Evolutionary conservation across 2,329 filamentous ascomycete species (phyloP), one percentile per base, ranked within the genome.

Genomic region (Pezicula radicicola): DNA sequence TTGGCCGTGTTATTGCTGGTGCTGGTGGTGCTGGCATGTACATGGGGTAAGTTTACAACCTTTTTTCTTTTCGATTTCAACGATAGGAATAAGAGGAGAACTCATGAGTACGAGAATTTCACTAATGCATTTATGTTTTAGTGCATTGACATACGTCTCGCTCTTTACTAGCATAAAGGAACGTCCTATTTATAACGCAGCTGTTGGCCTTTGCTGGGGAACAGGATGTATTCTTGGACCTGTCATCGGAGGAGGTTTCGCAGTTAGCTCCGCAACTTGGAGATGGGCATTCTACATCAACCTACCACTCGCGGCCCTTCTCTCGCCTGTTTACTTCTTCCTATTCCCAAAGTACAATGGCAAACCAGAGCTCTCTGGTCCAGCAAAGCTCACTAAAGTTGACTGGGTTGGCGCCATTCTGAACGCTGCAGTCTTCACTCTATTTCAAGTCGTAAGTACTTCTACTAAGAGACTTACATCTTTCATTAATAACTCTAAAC

Each of bases 11-110:
- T 15, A 63, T 75, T 42, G 66, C 68, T 30, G 75, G 74, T 18
- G 56, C 68, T 5, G 73, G 74, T 1, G 74, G 72, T 1, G 59
- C 63, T 9, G 75, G 73, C 4, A 69, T 75, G 56, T 75, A 74
- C 30, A 35, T 40, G 13, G 57, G 53, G 21, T 21, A 5, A 21
- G 21, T 21, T 21, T 5, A 21, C 3, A 3, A 3, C 3, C 5
- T 21, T 21, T 21, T 21, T 21, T 21, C 21, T 5, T 21, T 21
- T 21, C 5, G 5, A 5, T 21, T 21, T 21, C 21, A 21, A 21
- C 5, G 21, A 21, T 21, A 21, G 3, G 5, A 21, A 21, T 21
- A 21, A 21, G 21, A 21, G 21, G 21, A 21, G 3, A 21, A 21
- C 21, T 21, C 21, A 21, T 5, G 21, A 21, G 3, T 21, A 21